phyloP scores from a whole-genome alignment of 78 protist genomes.

The Cyanophora paradoxa region DNA sequence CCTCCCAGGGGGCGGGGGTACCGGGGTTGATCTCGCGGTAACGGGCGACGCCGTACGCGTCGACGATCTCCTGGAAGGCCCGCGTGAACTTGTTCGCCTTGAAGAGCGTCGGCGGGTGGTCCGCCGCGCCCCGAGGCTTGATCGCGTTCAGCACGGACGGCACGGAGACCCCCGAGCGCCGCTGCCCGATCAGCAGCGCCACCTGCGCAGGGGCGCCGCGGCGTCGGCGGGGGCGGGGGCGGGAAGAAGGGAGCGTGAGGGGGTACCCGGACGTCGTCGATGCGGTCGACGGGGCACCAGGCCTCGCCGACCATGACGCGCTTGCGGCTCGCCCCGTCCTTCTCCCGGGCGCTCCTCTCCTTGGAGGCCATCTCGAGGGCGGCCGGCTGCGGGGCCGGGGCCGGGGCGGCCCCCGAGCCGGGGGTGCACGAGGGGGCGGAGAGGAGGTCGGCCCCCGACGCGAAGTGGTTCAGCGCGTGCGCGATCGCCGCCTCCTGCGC shows the following conservation, averaged over 20 bases:
- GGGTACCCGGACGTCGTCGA: background rate
- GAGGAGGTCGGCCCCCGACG: no score
- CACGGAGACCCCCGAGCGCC: background rate
- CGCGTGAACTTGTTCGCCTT: constrained; percentile 14
- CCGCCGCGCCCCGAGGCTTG: constrained; percentile 16
- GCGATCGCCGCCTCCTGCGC: no score
- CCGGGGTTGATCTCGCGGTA: constrained; percentile 51
- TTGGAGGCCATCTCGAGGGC: no score
- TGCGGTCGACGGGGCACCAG: no score
- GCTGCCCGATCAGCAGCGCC: background rate
- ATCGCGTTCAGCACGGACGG: constrained; percentile 2
- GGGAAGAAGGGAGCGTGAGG: background rate
- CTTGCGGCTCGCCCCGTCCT: no score
- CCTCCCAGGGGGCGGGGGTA: background rate
- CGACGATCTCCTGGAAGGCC: constrained; percentile 24
- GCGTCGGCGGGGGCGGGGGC: background rate
- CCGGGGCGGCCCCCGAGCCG: no score
- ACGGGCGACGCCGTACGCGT: constrained; percentile 32
- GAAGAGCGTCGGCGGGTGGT: constrained; percentile 37
- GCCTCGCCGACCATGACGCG: no score
- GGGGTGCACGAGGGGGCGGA: no score
- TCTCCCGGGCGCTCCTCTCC: no score
- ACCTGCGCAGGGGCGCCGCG: background rate
- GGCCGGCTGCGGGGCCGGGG: no score
- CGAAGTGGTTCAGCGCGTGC: no score